Conservation (phyloP, 306 rosid species). For the Rubus parviflorus region DNA sequence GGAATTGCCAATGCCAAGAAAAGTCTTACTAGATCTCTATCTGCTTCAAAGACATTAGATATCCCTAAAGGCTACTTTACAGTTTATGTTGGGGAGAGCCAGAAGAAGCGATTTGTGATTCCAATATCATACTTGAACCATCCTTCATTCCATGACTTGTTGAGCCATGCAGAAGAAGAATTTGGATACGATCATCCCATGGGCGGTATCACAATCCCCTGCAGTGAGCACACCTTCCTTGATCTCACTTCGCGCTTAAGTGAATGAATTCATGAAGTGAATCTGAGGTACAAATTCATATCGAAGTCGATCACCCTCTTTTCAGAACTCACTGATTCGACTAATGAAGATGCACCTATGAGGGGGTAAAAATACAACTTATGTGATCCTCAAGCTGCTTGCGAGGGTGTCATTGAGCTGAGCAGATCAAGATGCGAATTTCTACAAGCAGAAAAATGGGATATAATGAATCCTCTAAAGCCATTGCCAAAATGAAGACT, state of each 20-base stretch:
- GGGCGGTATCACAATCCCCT: constrained; percentile 53
- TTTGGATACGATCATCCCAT: constrained; percentile 52
- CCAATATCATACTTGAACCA: constrained; percentile 42
- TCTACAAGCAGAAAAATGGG: background rate
- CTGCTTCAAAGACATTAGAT: constrained; percentile 10
- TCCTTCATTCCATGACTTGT: constrained; percentile 43
- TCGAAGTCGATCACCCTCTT: background rate
- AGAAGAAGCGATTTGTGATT: constrained; percentile 37
- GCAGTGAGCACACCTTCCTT: constrained; percentile 41
- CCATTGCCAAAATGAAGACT: background rate
- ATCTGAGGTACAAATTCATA: background rate
- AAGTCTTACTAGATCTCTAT: background rate
- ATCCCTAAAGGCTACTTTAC: constrained; percentile 50
- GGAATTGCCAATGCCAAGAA: background rate
- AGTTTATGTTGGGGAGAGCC: constrained; percentile 49
- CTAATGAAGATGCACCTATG: background rate
- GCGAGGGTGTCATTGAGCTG: background rate
- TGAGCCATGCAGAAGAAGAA: constrained; percentile 44
- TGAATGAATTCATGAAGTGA: background rate
- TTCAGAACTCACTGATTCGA: background rate
- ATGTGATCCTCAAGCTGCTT: background rate
- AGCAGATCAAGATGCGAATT: background rate
- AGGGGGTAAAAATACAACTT: background rate
- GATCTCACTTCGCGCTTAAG: constrained; percentile 27
- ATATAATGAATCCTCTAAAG: background rate